Evolutionary conservation across 2,329 filamentous ascomycete species (phyloP).

Genomic region (Hawksworthiomyces lignivorus): DNA sequence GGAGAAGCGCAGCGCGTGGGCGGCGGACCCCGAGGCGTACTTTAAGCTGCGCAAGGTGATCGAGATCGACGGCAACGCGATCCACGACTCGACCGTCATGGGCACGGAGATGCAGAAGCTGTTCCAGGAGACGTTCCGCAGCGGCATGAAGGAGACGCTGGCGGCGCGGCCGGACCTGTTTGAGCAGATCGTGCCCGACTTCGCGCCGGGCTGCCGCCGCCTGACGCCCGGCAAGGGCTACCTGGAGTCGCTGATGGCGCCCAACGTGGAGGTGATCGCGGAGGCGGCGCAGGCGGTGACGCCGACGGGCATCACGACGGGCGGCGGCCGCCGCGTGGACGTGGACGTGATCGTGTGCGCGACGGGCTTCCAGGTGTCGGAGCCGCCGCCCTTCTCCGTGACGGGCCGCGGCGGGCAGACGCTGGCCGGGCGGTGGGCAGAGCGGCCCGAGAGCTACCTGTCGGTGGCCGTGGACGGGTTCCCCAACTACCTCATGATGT

Average conservation of each 20-base stretch:
- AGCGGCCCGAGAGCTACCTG: slow-evolving; percentile 35
- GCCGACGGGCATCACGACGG: slow-evolving; percentile 26
- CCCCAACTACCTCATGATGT: slow-evolving; percentile 42
- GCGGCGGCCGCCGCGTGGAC: slow-evolving; percentile 16
- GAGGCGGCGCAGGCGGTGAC: slow-evolving; percentile 27
- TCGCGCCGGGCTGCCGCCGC: slow-evolving; percentile 36
- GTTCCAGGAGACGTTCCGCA: slow-evolving; percentile 24
- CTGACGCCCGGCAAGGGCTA: slow-evolving; percentile 38
- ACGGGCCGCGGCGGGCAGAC: slow-evolving; percentile 29
- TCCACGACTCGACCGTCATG: slow-evolving; percentile 33
- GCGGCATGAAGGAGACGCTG: slow-evolving; percentile 33
- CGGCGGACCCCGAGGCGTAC: slow-evolving; percentile 28
- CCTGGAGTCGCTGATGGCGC: slow-evolving; percentile 33
- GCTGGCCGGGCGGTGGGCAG: slow-evolving; percentile 31
- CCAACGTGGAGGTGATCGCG: slow-evolving; percentile 33
- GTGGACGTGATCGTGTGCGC: slow-evolving; percentile 41
- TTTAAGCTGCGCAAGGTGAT: slow-evolving; percentile 36
- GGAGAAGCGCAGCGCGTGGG: slow-evolving; percentile 30
- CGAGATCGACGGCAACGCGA: slow-evolving; percentile 33
- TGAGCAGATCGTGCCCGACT: slow-evolving; percentile 33
- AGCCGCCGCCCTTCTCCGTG: slow-evolving; percentile 33
- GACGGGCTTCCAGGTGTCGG: slow-evolving; percentile 36
- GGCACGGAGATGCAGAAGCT: slow-evolving; percentile 27
- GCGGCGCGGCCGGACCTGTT: slow-evolving; percentile 35
- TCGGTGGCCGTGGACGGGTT: slow-evolving; percentile 38